A percentile compares a stretch with the other conserved stretches of the same genome.
phyloP scores from a whole-genome alignment of 2,329 filamentous ascomycete species.

The Aspergillus quadricinctus region DNA sequence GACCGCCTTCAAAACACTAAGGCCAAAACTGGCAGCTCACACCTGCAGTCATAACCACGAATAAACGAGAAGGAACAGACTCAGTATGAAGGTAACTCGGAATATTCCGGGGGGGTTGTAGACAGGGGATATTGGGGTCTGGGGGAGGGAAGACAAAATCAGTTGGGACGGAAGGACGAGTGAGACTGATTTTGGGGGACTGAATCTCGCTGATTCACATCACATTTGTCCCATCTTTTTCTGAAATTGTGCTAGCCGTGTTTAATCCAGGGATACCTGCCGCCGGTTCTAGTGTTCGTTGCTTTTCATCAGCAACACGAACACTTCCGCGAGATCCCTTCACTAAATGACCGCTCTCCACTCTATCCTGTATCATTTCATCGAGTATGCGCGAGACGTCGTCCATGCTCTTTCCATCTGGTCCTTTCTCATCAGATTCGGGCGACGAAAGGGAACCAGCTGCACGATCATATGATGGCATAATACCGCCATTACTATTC shows the following conservation, averaged over 20 bases:
- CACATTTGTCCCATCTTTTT: not conserved
- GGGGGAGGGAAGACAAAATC: not conserved
- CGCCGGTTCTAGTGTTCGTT: slow-evolving; percentile 26
- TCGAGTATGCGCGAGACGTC: slow-evolving; percentile 92
- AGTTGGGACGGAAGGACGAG: not conserved
- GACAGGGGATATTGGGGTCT: not conserved
- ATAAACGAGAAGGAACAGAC: slow-evolving; percentile 17
- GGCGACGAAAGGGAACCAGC: slow-evolving; percentile 28
- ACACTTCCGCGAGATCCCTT: slow-evolving; percentile 65
- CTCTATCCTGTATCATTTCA: slow-evolving; percentile 90
- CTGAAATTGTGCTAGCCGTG: slow-evolving; percentile 15
- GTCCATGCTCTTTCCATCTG: slow-evolving; percentile 66
- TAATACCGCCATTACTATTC: slow-evolving; percentile 27
- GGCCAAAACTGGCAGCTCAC: slow-evolving; percentile 13
- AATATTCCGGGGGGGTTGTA: not conserved
- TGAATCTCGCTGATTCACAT: slow-evolving; percentile 1
- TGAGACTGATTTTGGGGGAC: not conserved
- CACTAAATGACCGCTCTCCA: slow-evolving; percentile 69
- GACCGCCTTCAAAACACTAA: slow-evolving; percentile 5
- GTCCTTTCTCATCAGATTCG: slow-evolving; percentile 31
- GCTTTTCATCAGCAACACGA: slow-evolving; percentile 49
- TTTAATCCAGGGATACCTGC: slow-evolving; percentile 23
- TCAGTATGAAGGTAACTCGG: slow-evolving; percentile 1
- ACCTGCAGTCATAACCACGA: not conserved
- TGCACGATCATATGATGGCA: slow-evolving; percentile 21